These are phyloP conservation scores for Amanita pallidorosea DNA, from an alignment of 768 basidiomycete species.

Conservation along the genomic window DNA sequence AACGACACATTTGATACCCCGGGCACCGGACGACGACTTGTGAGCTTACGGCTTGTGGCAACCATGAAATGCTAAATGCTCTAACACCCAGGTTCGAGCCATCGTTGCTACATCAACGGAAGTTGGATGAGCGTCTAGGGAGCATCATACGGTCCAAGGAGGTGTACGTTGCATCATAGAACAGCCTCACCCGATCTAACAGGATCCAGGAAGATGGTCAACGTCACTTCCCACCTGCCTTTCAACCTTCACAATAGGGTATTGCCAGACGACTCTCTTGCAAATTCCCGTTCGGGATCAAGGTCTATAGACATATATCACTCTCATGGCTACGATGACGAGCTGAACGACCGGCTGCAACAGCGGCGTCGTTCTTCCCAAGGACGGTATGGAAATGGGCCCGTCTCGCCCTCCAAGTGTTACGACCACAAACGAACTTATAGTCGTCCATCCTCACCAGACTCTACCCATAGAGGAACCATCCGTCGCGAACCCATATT, in stretches of 20 bases:
- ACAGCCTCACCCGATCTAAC: constrained; percentile 1
- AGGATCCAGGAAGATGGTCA: constrained; percentile 54
- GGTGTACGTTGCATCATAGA: constrained; percentile 29
- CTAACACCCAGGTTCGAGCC: constrained; percentile 10
- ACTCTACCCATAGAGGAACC: constrained; percentile 8
- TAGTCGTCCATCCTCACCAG: constrained; percentile 8
- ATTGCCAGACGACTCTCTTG: constrained; percentile 14
- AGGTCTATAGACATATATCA: constrained; percentile 13
- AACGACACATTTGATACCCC: constrained; percentile 22
- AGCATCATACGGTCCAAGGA: constrained; percentile 52
- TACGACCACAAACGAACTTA: neutral
- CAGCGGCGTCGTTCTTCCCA: constrained; percentile 10
- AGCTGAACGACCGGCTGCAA: constrained; percentile 9
- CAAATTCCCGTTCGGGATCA: constrained; percentile 19
- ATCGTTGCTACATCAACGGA: constrained; percentile 33
- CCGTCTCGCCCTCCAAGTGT: constrained; percentile 4
- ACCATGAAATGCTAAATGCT: neutral
- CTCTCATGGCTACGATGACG: constrained; percentile 10
- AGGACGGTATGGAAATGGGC: constrained; percentile 6
- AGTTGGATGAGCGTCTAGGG: constrained; percentile 41
- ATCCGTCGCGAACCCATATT: constrained; percentile 17
- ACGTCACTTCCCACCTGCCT: constrained; percentile 47
- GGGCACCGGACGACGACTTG: constrained; percentile 13
- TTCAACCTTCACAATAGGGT: constrained; percentile 44
- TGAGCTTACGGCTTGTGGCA: neutral